Base-by-base conservation (phyloP, 257 asterid species). In the Rhazya stricta region DNA sequence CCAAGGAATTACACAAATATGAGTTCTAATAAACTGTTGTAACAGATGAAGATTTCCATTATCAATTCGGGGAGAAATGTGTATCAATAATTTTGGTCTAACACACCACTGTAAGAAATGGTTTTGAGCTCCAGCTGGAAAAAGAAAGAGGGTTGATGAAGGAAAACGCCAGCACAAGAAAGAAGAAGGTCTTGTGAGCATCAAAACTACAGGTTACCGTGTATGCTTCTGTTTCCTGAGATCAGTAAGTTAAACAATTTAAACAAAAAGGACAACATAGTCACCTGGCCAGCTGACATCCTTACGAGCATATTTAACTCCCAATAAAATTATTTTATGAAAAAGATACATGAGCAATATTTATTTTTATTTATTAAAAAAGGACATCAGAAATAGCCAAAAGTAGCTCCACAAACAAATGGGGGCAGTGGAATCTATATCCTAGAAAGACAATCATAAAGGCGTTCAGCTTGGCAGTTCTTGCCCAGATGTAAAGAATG, bases 81-180 rank as follows among this genome's bases (percentile, higher is more conserved):
- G 42, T 53, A 3, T 30, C 45, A 50, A 50, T 50, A 70, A 9
- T 70, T 27, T 29, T 48, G 7, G 21, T 8, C 5, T 30, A 2
- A 50, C n/a, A 70, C 16, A 3, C n/a, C 6, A 30, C 32, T 23
- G 7, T 32, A 34, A 56, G 60, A 32, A 53, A 67, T 34, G 45
- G 34, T 73, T 46, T 74, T 66, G 16, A 66, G 21, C 77, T 63
- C 58, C 54, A 70, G 58, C 58, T 2, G 23, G 61, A 32, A 60
- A 58, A 34, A 34, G n/a, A 12, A 51, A 32, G 12, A 60, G 74
- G 50, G 37, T 10, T 1, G 18, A 18, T 16, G 70, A 30, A 27
- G 60, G 34, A 37, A 65, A 9, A 39, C 0, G 21, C 46, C 5
- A 48, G 46, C 0, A 34, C 8, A 10, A 71, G 46, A 23, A 70